Conservation (phyloP, 1,284 basidiomycete genomes). For the Singerocomus inundabilis region DNA sequence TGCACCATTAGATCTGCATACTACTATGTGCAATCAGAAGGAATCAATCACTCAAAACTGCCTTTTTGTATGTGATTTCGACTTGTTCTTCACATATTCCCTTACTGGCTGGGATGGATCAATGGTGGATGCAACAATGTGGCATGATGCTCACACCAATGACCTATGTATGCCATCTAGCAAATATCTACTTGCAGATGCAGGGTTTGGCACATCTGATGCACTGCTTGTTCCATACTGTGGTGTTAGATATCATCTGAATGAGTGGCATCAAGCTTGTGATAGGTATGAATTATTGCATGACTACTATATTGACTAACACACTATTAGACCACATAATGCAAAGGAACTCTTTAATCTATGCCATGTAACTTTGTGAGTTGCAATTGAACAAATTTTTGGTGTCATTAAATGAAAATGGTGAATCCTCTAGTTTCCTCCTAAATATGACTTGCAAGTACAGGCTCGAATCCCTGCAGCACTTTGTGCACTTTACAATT, state of each 20-base stretch:
- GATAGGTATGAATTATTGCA: neutral
- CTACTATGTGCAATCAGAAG: too few species aligned
- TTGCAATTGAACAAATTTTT: slow-evolving; percentile 44
- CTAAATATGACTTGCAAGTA: slow-evolving; percentile 30
- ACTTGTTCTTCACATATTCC: too few species aligned
- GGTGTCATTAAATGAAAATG: slow-evolving; percentile 40
- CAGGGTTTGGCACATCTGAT: neutral
- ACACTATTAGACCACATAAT: slow-evolving; percentile 6
- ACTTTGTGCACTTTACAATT: slow-evolving; percentile 39
- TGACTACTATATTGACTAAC: too few species aligned
- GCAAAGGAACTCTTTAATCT: slow-evolving; percentile 41
- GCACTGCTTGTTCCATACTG: neutral
- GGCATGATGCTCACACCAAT: slow-evolving; percentile 1
- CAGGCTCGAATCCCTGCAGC: slow-evolving; percentile 34
- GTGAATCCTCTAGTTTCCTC: slow-evolving; percentile 24
- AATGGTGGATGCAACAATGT: too few species aligned
- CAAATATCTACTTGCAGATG: slow-evolving; percentile 16
- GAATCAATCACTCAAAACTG: too few species aligned
- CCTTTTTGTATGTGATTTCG: too few species aligned
- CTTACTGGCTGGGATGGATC: too few species aligned
- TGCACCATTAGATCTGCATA: too few species aligned
- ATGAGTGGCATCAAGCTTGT: neutral
- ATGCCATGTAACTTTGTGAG: slow-evolving; percentile 36
- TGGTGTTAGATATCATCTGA: slow-evolving; percentile 5
- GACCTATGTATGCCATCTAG: slow-evolving; percentile 1